Percentiles rank a stretch among this genome's conserved stretches.
Conservation (phyloP, 2,329 filamentous ascomycete species). For the Microcera coccophila region DNA sequence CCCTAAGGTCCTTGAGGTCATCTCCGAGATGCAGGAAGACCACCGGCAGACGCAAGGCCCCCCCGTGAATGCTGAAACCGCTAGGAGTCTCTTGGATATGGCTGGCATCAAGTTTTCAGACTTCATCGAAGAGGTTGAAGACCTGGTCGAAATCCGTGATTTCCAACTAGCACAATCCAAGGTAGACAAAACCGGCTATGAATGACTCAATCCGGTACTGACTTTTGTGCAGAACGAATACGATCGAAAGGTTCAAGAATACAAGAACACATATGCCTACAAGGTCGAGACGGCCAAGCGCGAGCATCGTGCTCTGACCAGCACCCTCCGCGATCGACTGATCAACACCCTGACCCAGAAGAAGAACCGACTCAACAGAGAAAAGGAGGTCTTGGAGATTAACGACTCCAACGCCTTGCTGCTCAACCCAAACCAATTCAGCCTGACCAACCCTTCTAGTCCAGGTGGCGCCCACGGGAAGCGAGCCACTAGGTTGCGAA, state of each 20-base stretch:
- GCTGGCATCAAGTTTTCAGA: constrained; percentile 81
- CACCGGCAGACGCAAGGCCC: constrained; percentile 46
- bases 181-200: constrained; percentile 48
- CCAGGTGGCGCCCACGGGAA: constrained; percentile 61
- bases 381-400: constrained; percentile 66
- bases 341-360: constrained; percentile 63
- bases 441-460: constrained; percentile 60
- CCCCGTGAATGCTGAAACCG: constrained; percentile 38
- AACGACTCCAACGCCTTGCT: constrained; percentile 62
- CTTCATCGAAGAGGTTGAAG: constrained; percentile 82
- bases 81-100: constrained; percentile 61
- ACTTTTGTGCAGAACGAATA: constrained; percentile 51
- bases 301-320: constrained; percentile 57
- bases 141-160: constrained; percentile 83
- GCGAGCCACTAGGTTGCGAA: constrained; percentile 58
- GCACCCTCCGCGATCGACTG: constrained; percentile 62
- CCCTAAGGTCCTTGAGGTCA: constrained; percentile 67
- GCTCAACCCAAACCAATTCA: constrained; percentile 65
- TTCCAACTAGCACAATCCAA: constrained; percentile 75
- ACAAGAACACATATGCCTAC: constrained; percentile 57
- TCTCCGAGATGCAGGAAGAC: constrained; percentile 58
- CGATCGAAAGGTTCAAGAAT: constrained; percentile 57
- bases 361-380: constrained; percentile 60
- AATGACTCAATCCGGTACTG: constrained; percentile 8
- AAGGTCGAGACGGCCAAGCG: constrained; percentile 59